A percentile compares a stretch with the other conserved stretches of the same genome.
Conservation (phyloP, 257 asterid species). For the Solanum peruvianum region DNA sequence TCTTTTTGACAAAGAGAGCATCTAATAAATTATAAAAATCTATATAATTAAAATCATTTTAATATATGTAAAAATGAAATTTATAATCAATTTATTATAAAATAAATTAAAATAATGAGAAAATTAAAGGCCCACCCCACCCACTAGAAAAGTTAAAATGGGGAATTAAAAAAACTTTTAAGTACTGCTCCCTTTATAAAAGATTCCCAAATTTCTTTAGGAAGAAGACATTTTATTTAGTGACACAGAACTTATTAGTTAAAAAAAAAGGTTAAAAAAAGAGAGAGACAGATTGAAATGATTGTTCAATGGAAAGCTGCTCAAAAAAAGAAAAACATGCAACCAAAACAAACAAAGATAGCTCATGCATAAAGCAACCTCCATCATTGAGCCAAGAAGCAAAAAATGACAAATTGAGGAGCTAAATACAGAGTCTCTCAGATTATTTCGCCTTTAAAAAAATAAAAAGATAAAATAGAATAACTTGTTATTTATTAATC, state of each 20-base stretch:
- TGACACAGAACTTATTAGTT: background rate
- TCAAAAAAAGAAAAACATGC: background rate
- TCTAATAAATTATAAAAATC: background rate
- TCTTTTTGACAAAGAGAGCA: no score
- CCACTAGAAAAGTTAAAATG: background rate
- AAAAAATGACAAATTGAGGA: no score
- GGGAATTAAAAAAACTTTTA: background rate
- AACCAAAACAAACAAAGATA: background rate
- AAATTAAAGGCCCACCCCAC: background rate
- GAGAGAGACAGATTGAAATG: background rate
- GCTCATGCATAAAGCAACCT: background rate
- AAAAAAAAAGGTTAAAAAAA: background rate
- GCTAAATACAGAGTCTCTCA: fast-evolving
- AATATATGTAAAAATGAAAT: background rate
- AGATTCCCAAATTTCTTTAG: background rate
- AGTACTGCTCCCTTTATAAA: background rate
- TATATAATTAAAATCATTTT: background rate
- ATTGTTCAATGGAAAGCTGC: background rate
- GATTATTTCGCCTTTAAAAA: background rate
- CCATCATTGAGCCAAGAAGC: background rate
- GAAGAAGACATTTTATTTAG: background rate
- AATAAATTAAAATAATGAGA: background rate
- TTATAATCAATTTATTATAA: background rate
- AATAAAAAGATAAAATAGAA: background rate
- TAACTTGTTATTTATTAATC: background rate